phyloP scores from a whole-genome alignment of 148 eudicot genomes.

The Vaccinium corymbosum region DNA sequence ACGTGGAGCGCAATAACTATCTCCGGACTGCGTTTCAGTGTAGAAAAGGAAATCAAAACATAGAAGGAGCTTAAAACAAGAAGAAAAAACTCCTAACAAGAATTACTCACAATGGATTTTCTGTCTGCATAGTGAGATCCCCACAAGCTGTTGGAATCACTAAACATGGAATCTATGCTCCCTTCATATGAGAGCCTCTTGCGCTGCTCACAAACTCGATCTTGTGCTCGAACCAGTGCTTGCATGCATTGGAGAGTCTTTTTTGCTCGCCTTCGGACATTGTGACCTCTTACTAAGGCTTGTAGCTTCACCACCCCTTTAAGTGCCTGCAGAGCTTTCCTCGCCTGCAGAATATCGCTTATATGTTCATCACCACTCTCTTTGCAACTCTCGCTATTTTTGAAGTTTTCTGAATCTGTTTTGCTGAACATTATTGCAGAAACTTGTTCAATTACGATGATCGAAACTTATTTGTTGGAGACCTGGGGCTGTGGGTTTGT shows the following conservation, averaged over 20 bases:
- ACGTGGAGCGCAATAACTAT: conserved; percentile 7
- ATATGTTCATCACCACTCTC: not conserved
- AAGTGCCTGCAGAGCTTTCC: conserved; percentile 75
- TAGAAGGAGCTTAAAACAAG: not conserved
- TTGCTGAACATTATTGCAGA: not conserved
- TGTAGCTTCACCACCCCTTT: conserved; percentile 86
- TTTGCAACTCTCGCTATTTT: not conserved
- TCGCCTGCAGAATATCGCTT: conserved; percentile 43
- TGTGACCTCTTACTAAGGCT: conserved; percentile 81
- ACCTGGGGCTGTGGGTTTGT: not conserved
- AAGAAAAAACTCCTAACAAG: not conserved
- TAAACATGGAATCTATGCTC: conserved; percentile 29
- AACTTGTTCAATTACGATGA: not conserved
- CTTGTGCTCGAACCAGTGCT: conserved; percentile 66
- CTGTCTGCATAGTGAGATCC: conserved; percentile 19
- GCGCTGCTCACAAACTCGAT: conserved; percentile 57
- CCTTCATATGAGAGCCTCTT: conserved; percentile 57
- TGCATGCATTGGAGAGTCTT: conserved; percentile 73
- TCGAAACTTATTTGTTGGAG: not conserved
- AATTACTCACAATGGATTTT: conserved; percentile 28
- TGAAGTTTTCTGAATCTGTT: not conserved
- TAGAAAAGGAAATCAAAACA: not conserved
- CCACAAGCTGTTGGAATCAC: conserved; percentile 14
- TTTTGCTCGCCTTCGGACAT: conserved; percentile 68
- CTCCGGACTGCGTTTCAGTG: conserved; percentile 30